Base-by-base conservation (phyloP, 495 filamentous ascomycete species). In the Hypoxylon intermedium region DNA sequence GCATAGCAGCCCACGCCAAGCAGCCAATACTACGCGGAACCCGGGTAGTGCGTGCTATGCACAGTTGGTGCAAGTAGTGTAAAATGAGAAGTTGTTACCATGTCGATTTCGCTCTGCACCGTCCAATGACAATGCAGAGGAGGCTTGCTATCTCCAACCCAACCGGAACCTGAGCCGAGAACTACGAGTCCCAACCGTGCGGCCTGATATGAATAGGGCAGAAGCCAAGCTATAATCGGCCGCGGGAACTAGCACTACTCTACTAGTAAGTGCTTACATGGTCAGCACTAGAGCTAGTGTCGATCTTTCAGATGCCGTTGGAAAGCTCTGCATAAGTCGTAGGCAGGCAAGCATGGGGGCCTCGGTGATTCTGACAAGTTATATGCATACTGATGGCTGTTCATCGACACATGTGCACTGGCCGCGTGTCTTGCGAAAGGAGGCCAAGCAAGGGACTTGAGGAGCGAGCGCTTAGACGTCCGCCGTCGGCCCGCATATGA, bases 231-330 rank as follows among this genome's bases (percentile, higher is more conserved):
- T 30, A 21, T 21, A 26, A 41, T 18, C 13, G 13, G 26, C 43
- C 6, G 26, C 54, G 54, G 54, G 54, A 58, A 13, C 54, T 58
- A 58, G 45, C 53, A 56, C 40, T 21, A 31, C 47, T 42, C 28
- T n/a, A n/a, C n/a, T n/a, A n/a, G n/a, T 43, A 44, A 43, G 45
- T 42, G 37, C 45, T 49, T 30, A 50, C 36, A 34, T 42, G 16
- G 24, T 16, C 5, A 33, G 15, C 2, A 33, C 31, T 33, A 37
- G 11, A n/a, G 2, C 2, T 34, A 41, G 43, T 43, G 23, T 26
- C 45, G 45, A 43, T 58, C 37, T 28, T 16, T 24, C 30, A 5
- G 21, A 53, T 43, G 55, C 24, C 28, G 20, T 37, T 19, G 33
- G 36, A 56, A 34, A 34, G 31, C 31, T 52, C 12, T 41, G 26